Base-by-base conservation (phyloP, 805 yeast species). In the Candida peoriensis region DNA sequence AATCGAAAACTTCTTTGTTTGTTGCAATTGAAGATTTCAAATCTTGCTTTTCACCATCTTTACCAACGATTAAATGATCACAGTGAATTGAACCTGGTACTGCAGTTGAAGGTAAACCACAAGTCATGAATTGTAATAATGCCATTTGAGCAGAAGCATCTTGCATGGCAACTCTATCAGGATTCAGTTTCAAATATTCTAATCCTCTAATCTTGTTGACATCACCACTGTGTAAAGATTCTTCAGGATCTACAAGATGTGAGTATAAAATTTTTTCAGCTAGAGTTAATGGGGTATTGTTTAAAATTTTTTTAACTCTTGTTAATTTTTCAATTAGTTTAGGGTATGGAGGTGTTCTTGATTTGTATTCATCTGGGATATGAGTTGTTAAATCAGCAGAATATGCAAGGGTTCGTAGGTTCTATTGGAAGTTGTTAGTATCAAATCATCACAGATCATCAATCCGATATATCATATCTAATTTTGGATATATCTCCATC, bases 61-160 rank as follows among this genome's bases (percentile, higher is more conserved):
- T 89, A 47, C 97, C 98, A 41, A 89, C 97, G 61, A 93, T 90
- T 64, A 93, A 77, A 66, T 93, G 98, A 60, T 93, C 98, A 69
- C 98, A 93, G 64, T 93, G 98, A 44, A 93, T 90, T 6, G 96
- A 85, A 14, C 86, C 90, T 24, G 98, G 98, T 8, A 94, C 95
- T 6, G 84, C 83, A 14, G 96, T 90, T 24, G 76, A 62, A 33
- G 82, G 69, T 76, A 90, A 76, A 24, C 95, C 95, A 46, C 96
- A 90, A 35, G 97, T 87, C 96, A 93, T 93, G 68, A 93, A 93
- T 66, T 93, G 98, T 51, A 93, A 70, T 48, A 93, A 70, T n/a
- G 98, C 98, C 86, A 90, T 93, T 66, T 93, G 98, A 14, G 98
- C 98, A 21, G 96, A 85, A n/a, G 98, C 98, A 71, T 93, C 98